phyloP scores from a whole-genome alignment of 2,329 filamentous ascomycete species.

The Exophiala lecanii-corni region DNA sequence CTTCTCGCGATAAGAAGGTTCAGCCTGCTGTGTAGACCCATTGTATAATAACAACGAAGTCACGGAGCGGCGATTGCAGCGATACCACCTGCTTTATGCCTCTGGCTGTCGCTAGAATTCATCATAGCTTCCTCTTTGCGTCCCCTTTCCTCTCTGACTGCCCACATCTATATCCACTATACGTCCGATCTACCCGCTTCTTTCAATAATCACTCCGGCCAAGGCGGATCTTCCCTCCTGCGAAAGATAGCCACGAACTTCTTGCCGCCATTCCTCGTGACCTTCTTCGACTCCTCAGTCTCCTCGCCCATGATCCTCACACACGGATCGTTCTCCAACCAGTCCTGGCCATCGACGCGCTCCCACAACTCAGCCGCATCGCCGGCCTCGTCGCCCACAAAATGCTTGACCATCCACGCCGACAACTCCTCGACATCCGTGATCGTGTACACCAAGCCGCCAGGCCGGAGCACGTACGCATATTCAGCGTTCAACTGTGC shows the following conservation, averaged over 20 bases:
- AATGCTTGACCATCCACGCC: slow-evolving; percentile 46
- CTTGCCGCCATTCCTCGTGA: slow-evolving; percentile 78
- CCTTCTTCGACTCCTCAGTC: slow-evolving; percentile 98
- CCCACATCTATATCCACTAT: no score
- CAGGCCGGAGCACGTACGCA: slow-evolving; percentile 76
- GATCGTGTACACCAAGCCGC: slow-evolving; percentile 89
- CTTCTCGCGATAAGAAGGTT: slow-evolving; percentile 1
- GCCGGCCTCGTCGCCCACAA: slow-evolving; percentile 53
- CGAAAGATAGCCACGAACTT: slow-evolving; percentile 90
- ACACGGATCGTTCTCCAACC: slow-evolving; percentile 54
- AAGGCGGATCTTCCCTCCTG: slow-evolving; percentile 72
- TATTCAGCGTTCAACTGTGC: slow-evolving; percentile 88
- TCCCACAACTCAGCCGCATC: slow-evolving; percentile 79
- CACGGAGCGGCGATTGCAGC: no score
- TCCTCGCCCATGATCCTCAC: slow-evolving; percentile 64
- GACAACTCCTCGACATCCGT: slow-evolving; percentile 95
- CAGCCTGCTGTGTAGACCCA: not conserved
- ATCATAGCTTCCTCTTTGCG: no score
- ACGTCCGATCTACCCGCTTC: no score
- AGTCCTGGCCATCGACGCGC: slow-evolving; percentile 53
- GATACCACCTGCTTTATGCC: no score
- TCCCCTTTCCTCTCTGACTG: no score
- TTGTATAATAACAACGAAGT: no score
- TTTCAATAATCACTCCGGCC: slow-evolving; percentile 50
- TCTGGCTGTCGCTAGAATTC: no score